Evolutionary conservation across 805 yeast genomes (phyloP), one percentile per base, ranked within the genome.

Genomic region (Wickerhamiella siamensis): DNA sequence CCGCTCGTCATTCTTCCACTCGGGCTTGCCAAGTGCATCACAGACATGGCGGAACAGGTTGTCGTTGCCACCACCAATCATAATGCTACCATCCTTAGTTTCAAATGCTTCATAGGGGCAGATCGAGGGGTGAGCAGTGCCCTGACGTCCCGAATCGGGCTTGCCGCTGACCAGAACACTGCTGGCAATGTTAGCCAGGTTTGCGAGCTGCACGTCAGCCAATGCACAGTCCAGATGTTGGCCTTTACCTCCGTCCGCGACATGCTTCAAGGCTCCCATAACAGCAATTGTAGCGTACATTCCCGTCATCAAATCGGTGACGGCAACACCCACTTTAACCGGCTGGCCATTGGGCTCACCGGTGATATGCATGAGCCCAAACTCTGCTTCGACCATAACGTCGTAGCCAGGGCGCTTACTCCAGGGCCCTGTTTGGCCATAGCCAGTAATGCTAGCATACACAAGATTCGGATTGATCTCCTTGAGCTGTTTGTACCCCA

Each of bases 341-440:
- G 68, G 67, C 10, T 60, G 63, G 20, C 67, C 62, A 27, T 60
- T 57, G 5, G 60, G 59, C 38, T 60, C 57, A 15, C 69, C 69
- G 0, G 68, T 64, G 46, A 64, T 64, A 45, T 63, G 68, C 69
- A 64, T 64, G 36, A 64, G 54, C 2, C 69, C 69, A 48, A 63
- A 60, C 47, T 64, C 69, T 5, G 69, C 69, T 47, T 64, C 69
- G 4, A 64, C 67, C 69, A 64, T 64, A 36, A 64, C 67, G 39
- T 63, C 67, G 50, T 64, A 64, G 16, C 69, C 69, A 2, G 69
- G 65, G 12, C 69, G 54, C 24, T 51, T 43, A 5, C 54, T 44
- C 47, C 53, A 61, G 5, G 67, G 68, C 0, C 68, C 68, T 2
- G 63, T 57, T 42, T 64, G 69, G 27, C 69, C 69, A 42, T 64